Evolutionary conservation across 2,329 filamentous ascomycete genomes (phyloP).

Genomic region (Neofusicoccum umdonicola): DNA sequence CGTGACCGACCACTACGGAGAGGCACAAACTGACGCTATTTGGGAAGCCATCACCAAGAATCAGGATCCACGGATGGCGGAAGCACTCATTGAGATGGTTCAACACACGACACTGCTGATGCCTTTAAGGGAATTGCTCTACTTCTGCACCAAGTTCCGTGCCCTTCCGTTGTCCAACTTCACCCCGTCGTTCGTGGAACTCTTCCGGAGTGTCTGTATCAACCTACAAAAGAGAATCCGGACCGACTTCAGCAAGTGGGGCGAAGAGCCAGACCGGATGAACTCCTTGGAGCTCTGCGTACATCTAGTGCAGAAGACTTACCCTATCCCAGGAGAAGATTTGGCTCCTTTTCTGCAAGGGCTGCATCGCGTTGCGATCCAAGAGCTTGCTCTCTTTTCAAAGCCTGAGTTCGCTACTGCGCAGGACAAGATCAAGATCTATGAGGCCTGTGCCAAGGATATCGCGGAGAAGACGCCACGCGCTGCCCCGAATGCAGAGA

Average conservation of each 20-base stretch:
- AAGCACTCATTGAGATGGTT: slow-evolving; percentile 72
- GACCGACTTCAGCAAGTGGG: slow-evolving; percentile 19
- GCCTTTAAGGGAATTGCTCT: slow-evolving; percentile 50
- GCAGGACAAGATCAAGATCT: slow-evolving; percentile 61
- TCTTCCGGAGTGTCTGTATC: slow-evolving; percentile 25
- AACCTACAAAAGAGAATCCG: not conserved
- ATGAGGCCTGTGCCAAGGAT: slow-evolving; percentile 65
- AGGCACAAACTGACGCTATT: slow-evolving; percentile 71
- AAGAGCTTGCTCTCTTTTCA: slow-evolving; percentile 62
- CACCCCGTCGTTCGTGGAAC: slow-evolving; percentile 31
- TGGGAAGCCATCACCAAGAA: slow-evolving; percentile 81
- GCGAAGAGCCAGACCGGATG: slow-evolving; percentile 24
- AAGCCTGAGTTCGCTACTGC: slow-evolving; percentile 48
- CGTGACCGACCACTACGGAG: slow-evolving; percentile 71
- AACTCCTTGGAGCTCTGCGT: slow-evolving; percentile 58
- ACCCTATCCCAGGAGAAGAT: slow-evolving; percentile 57
- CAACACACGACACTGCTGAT: slow-evolving; percentile 47
- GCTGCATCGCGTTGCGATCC: slow-evolving; percentile 62
- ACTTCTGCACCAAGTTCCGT: slow-evolving; percentile 68
- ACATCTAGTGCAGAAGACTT: slow-evolving; percentile 70
- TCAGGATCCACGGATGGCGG: slow-evolving; percentile 80
- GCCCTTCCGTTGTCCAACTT: slow-evolving; percentile 31
- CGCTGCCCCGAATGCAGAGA: slow-evolving; percentile 71
- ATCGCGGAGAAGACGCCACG: slow-evolving; percentile 62
- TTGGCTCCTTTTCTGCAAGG: slow-evolving; percentile 58